Evolutionary conservation across 73 alveolate species (phyloP).

Genomic region (Paramecium pentaurelia): DNA sequence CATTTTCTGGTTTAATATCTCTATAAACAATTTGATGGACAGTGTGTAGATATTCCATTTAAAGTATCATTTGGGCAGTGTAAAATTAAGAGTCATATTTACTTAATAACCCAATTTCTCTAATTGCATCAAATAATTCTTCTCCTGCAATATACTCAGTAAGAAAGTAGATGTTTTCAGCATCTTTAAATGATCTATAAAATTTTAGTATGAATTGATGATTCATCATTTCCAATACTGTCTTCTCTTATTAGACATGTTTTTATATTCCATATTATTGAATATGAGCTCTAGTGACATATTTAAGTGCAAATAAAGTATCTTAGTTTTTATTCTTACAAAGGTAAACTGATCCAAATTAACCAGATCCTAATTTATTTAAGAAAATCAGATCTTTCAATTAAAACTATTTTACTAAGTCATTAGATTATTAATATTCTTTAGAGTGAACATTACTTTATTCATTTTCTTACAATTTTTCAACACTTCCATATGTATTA

Average conservation of each 20-base stretch:
- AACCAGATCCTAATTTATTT: constrained; percentile 75
- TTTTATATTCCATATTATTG: constrained; percentile 62
- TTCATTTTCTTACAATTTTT: constrained; percentile 53
- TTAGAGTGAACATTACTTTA: background rate
- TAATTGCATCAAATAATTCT: constrained; percentile 67
- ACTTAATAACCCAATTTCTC: constrained; percentile 56
- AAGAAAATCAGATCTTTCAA: constrained; percentile 66
- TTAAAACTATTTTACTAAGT: constrained; percentile 33
- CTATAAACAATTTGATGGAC: constrained; percentile 51
- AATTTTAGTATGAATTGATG: constrained; percentile 67
- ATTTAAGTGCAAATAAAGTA: constrained; percentile 74
- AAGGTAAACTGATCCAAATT: constrained; percentile 77
- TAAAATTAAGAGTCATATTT: constrained; percentile 53
- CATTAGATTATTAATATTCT: background rate
- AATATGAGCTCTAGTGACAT: constrained; percentile 73
- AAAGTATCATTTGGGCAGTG: constrained; percentile 36
- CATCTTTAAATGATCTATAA: constrained; percentile 62
- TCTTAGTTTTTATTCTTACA: constrained; percentile 61
- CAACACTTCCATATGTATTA: constrained; percentile 50
- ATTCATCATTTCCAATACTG: constrained; percentile 55
- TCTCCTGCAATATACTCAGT: constrained; percentile 64
- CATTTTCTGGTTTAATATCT: constrained; percentile 60
- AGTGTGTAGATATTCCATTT: constrained; percentile 53
- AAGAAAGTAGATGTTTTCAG: constrained; percentile 59
- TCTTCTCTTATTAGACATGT: constrained; percentile 65